These are phyloP conservation scores for Blepharisma japonicum DNA, from an alignment of 73 alveolate genomes.

Conservation along the genomic window DNA sequence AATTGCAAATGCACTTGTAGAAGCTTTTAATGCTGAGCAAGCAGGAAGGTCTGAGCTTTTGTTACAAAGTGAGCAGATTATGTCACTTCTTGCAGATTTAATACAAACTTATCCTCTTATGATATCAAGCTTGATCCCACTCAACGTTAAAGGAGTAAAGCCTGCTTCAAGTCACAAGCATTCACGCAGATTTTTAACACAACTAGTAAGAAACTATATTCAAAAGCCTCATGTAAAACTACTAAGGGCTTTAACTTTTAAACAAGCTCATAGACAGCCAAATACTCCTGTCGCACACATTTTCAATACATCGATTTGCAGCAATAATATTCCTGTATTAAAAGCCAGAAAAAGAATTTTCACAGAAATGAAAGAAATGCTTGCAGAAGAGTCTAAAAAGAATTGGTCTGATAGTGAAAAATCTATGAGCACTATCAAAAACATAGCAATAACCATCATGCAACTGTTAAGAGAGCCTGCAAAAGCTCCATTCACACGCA, in stretches of 20 bases:
- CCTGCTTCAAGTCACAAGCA: too few species aligned
- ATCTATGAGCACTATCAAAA: neutral
- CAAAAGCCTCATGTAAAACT: neutral
- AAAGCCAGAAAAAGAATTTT: constrained; percentile 22
- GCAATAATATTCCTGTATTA: neutral
- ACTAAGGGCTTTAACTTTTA: constrained; percentile 3
- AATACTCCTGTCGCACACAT: neutral
- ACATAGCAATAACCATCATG: neutral
- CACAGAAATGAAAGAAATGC: constrained; percentile 21
- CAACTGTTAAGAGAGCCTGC: neutral
- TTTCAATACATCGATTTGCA: neutral
- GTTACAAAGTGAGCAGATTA: neutral
- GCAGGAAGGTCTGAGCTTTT: neutral
- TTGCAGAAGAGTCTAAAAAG: neutral
- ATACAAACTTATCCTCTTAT: neutral
- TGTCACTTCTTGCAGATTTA: neutral
- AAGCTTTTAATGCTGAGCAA: neutral
- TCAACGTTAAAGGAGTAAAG: too few species aligned
- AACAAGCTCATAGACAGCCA: neutral
- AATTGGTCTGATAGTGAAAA: constrained; percentile 20
- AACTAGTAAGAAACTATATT: too few species aligned
- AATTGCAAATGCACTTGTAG: neutral
- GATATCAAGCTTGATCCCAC: neutral
- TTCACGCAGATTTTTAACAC: too few species aligned
- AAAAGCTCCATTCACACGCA: constrained; percentile 18